These are phyloP conservation scores for Marchantia polymorpha DNA, from an alignment of 225 moss, liverwort and hornwort genomes.

Conservation along the genomic window DNA sequence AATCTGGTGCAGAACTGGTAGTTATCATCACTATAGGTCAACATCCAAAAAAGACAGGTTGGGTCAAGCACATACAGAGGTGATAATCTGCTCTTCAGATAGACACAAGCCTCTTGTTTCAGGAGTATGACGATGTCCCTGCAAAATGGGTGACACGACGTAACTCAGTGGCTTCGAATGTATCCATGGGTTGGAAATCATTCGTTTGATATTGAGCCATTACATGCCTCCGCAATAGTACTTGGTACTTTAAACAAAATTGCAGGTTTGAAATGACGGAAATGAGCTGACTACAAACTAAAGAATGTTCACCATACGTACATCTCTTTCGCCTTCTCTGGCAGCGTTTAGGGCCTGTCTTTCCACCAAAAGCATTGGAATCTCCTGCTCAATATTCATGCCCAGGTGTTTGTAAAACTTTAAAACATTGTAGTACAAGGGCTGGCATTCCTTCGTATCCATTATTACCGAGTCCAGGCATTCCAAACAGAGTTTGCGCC, in stretches of 20 bases:
- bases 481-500: slow-evolving; percentile 70
- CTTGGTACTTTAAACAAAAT: background rate
- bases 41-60: background rate
- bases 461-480: slow-evolving; percentile 74
- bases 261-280: background rate
- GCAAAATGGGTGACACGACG: slow-evolving; percentile 13
- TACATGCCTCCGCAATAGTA: background rate
- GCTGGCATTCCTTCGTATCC: slow-evolving; percentile 88
- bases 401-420: slow-evolving; percentile 69
- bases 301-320: slow-evolving; percentile 26
- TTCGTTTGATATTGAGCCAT: background rate
- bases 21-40: background rate
- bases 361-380: slow-evolving; percentile 93
- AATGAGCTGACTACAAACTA: too few relatives aligned
- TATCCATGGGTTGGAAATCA: background rate
- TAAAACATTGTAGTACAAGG: slow-evolving; percentile 78
- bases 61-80: slow-evolving; percentile 52
- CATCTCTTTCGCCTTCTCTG: slow-evolving; percentile 79
- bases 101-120: slow-evolving; percentile 93
- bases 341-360: slow-evolving; percentile 87
- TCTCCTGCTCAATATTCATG: slow-evolving; percentile 87
- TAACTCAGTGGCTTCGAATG: background rate
- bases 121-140: slow-evolving; percentile 88
- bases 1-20: background rate
- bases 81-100: slow-evolving; percentile 95